A percentile compares a stretch with the other conserved stretches of the same genome.
Conservation (phyloP, 768 basidiomycete genomes). For the Xerocomus brunneocitrinus region DNA sequence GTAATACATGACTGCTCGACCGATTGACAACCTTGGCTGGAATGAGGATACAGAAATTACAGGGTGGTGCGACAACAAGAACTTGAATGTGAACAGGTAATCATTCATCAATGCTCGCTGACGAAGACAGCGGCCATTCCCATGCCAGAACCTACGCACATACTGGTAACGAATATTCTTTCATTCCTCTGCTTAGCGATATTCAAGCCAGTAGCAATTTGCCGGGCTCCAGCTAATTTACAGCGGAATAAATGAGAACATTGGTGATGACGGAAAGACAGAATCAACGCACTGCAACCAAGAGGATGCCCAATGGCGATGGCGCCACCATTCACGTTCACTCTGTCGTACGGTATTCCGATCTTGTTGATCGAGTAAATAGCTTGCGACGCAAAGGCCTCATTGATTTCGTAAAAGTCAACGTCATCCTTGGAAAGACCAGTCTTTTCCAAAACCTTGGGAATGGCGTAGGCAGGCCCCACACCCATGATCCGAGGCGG, state of each 20-base stretch:
- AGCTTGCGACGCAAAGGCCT: slow-evolving; percentile 84
- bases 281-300: slow-evolving; percentile 63
- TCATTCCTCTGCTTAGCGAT: slow-evolving; percentile 73
- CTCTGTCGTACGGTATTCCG: slow-evolving; percentile 69
- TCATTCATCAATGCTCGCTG: slow-evolving; percentile 59
- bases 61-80: not conserved
- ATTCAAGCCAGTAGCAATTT: slow-evolving; percentile 79
- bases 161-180: slow-evolving; percentile 81
- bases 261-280: slow-evolving; percentile 1
- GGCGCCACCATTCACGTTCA: slow-evolving; percentile 84
- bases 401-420: slow-evolving; percentile 91
- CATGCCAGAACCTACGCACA: slow-evolving; percentile 91
- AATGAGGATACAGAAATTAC: too few relatives aligned
- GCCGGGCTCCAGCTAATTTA: slow-evolving; percentile 68
- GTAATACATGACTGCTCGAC: not conserved
- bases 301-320: slow-evolving; percentile 90
- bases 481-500: slow-evolving; percentile 89
- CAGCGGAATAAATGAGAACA: slow-evolving; percentile 3
- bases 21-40: not conserved
- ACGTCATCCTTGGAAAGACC: slow-evolving; percentile 67
- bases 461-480: slow-evolving; percentile 87
- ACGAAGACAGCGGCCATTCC: slow-evolving; percentile 88
- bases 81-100: not conserved
- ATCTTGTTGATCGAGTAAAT: slow-evolving; percentile 68
- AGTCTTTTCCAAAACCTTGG: slow-evolving; percentile 60